phyloP scores from a whole-genome alignment of 2,329 filamentous ascomycete species.

The Trichoderma sp. region DNA sequence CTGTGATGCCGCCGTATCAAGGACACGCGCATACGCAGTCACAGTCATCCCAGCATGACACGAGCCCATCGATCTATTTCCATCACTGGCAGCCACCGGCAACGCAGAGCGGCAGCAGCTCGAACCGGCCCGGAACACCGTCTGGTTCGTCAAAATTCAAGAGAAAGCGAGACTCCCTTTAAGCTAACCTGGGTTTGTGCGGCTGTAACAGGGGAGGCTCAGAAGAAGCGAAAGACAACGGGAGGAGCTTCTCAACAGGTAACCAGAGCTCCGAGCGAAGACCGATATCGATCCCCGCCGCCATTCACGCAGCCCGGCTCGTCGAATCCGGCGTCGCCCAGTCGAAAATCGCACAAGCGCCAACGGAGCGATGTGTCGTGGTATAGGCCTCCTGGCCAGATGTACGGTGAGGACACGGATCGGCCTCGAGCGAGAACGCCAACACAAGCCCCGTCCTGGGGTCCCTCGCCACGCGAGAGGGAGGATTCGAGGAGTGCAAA shows the following conservation, averaged over 20 bases:
- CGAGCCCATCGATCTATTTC: slow-evolving; percentile 79
- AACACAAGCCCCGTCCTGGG: slow-evolving; percentile 21
- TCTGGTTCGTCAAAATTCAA: slow-evolving; percentile 67
- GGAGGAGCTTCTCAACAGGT: slow-evolving; percentile 35
- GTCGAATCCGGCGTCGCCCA: slow-evolving; percentile 28
- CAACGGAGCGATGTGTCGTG: slow-evolving; percentile 40
- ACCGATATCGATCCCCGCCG: slow-evolving; percentile 36
- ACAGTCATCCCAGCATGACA: slow-evolving; percentile 58
- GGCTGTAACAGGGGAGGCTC: slow-evolving; percentile 65
- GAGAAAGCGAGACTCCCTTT: slow-evolving; percentile 45
- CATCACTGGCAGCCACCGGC: slow-evolving; percentile 88
- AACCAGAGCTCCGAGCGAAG: slow-evolving; percentile 31
- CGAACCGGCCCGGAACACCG: slow-evolving; percentile 68
- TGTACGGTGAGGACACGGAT: slow-evolving; percentile 26
- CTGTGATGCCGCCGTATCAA: slow-evolving; percentile 42
- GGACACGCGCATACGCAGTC: slow-evolving; percentile 50
- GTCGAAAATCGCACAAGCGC: slow-evolving; percentile 34
- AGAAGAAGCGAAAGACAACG: slow-evolving; percentile 79
- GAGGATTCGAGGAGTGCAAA: slow-evolving; percentile 32
- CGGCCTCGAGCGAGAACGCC: slow-evolving; percentile 23
- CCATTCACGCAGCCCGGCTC: slow-evolving; percentile 31
- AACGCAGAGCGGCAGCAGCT: slow-evolving; percentile 57
- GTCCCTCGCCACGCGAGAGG: slow-evolving; percentile 28
- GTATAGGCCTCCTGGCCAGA: slow-evolving; percentile 31
- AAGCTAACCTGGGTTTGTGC: slow-evolving; percentile 38